Evolutionary conservation across 306 rosid species (phyloP), one percentile per base, ranked within the genome.

Genomic region (Quercus aquifolioides): DNA sequence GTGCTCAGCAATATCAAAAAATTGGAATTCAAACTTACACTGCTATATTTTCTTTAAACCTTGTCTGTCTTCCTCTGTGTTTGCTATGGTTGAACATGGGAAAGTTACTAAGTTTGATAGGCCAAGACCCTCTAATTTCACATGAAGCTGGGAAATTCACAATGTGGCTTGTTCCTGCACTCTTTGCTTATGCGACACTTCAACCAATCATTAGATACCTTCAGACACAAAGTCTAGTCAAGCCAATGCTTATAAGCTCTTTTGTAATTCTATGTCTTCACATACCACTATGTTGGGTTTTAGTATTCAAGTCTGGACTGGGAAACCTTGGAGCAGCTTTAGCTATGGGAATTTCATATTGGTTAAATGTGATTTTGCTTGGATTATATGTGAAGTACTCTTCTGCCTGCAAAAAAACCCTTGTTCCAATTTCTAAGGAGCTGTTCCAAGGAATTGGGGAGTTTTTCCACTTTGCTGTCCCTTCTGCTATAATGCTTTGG

Each of bases 401-500:
- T 73, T 19, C 90, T 30, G 51, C 85, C 4, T 89, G 95, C 75
- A 90, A 76, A 3, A 79, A 79, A 65, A 91, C 93, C 17, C 81
- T 93, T n/a, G 80, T 80, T 64, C 84, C 88, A 5, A 56, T 92
- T 80, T 86, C 97, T 5, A 64, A 69, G 78, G 87, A 90, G 82
- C 9, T 90, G 4, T 82, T 91, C 74, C 76, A 21, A 31, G 94
- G 97, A 73, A 80, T 86, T 23, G 62, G 86, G 67, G 89, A 89
- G 69, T 92, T 91, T 89, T 84, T 90, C 33, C 81, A 80, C 17
- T 89, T 86, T 46, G 93, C 90, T 13, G 31, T 94, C 69, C 98
- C 97, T 76, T 92, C 98, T 68, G 85, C 94, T 33, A 64, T 86
- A 1, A 94, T 94, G 98, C 55, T 86, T 74, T 94, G 98, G 98